Conservation (phyloP, 1,139 yeast species). For the Lodderomyces beijingensis region DNA sequence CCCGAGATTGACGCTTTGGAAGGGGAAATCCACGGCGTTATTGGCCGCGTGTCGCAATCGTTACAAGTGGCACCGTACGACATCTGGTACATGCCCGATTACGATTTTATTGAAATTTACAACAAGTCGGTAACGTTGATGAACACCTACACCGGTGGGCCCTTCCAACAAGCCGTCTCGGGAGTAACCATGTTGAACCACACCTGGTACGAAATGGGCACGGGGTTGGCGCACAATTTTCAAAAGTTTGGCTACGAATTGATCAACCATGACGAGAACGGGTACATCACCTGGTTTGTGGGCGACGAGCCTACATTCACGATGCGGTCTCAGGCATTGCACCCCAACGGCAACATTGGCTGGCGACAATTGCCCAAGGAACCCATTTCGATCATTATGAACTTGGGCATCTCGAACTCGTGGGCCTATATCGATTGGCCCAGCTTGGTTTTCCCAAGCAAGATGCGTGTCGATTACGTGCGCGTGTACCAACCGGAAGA, state of each 20-base stretch:
- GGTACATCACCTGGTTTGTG: conserved; percentile 80
- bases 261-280: conserved; percentile 57
- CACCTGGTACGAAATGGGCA: conserved; percentile 70
- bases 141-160: conserved; percentile 81
- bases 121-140: conserved; percentile 59
- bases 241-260: conserved; percentile 81
- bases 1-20: conserved; percentile 85
- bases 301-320: conserved; percentile 68
- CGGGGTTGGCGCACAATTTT: conserved; percentile 34
- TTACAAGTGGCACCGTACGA: conserved; percentile 82
- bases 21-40: conserved; percentile 58
- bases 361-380: conserved; percentile 78
- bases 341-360: conserved; percentile 80
- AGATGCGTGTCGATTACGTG: conserved; percentile 68
- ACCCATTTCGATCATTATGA: conserved; percentile 77
- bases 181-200: conserved; percentile 69
- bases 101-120: conserved; percentile 61
- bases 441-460: conserved; percentile 61
- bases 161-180: conserved; percentile 79
- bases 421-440: conserved; percentile 87
- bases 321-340: conserved; percentile 56
- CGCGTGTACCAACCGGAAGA: conserved; percentile 71
- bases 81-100: conserved; percentile 81
- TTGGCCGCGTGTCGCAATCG: conserved; percentile 76
- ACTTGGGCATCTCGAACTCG: conserved; percentile 71